These are phyloP conservation scores for Talaromyces sp. DNA, from an alignment of 2,329 filamentous ascomycete species.

Conservation along the genomic window DNA sequence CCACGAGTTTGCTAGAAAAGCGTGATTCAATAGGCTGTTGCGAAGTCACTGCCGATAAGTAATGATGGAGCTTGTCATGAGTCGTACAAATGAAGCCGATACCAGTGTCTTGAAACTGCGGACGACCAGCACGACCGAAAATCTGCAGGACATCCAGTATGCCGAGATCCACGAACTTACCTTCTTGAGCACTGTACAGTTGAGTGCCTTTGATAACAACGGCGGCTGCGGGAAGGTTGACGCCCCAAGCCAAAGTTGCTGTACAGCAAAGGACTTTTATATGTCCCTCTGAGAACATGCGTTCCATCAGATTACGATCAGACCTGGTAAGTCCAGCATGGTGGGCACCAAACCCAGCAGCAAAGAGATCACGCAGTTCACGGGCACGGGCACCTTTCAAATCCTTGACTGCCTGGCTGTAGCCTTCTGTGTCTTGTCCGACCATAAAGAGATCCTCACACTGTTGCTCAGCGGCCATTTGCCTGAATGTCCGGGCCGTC, in stretches of 20 bases:
- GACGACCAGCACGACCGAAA: slow-evolving; percentile 94
- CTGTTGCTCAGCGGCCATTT: slow-evolving; percentile 78
- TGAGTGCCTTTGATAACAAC: slow-evolving; percentile 98
- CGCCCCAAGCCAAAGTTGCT: slow-evolving; percentile 95
- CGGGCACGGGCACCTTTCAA: slow-evolving; percentile 81
- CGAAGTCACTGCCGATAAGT: slow-evolving; percentile 86
- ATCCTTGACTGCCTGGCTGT: slow-evolving; percentile 74
- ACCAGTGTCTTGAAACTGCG: slow-evolving; percentile 95
- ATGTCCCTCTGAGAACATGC: slow-evolving; percentile 85
- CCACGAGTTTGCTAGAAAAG: slow-evolving; percentile 88
- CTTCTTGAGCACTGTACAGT: slow-evolving; percentile 91
- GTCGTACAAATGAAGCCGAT: slow-evolving; percentile 98
- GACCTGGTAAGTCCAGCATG: slow-evolving; percentile 95
- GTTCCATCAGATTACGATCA: slow-evolving; percentile 93
- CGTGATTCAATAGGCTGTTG: slow-evolving; percentile 97
- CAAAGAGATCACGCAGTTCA: slow-evolving; percentile 82
- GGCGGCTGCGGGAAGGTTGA: slow-evolving; percentile 93
- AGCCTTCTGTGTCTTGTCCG: slow-evolving; percentile 65
- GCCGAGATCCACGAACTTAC: slow-evolving; percentile 92
- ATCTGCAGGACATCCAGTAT: slow-evolving; percentile 97
- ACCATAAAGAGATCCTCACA: slow-evolving; percentile 82
- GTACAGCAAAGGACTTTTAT: slow-evolving; percentile 97
- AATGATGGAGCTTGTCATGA: slow-evolving; percentile 87
- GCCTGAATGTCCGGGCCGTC: slow-evolving; percentile 78
- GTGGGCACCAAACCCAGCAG: slow-evolving; percentile 90